phyloP scores from a whole-genome alignment of 192 early-diverging fungal genomes.

The Coemansia sp. region DNA sequence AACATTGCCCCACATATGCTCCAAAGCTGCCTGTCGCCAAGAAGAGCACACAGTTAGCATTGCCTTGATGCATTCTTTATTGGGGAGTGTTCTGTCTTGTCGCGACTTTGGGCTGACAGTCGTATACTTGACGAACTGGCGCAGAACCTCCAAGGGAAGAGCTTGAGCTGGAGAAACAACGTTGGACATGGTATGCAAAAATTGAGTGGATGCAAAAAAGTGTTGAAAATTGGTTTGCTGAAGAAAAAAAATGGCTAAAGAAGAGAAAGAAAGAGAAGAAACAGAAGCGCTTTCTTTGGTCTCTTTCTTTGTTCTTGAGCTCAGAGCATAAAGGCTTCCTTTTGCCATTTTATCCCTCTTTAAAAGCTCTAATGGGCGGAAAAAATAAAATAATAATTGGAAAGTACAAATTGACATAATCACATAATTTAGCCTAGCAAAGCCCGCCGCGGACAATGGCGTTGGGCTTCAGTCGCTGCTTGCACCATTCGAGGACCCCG shows the following conservation, averaged over 20 bases:
- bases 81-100: not conserved
- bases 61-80: not conserved
- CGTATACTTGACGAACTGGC: not conserved
- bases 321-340: not conserved
- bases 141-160: not conserved
- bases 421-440: not conserved
- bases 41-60: not conserved
- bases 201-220: not conserved
- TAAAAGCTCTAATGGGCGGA: not conserved
- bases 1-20: not conserved
- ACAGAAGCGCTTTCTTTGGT: not conserved
- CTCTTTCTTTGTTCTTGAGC: not conserved
- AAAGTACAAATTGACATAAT: not conserved
- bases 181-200: not conserved
- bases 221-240: not conserved
- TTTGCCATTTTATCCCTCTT: not conserved
- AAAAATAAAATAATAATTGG: not conserved
- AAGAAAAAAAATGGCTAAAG: not conserved
- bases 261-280: not conserved
- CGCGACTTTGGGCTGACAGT: not conserved
- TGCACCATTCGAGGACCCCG: constrained; percentile 33
- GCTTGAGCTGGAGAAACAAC: not conserved
- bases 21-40: not conserved
- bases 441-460: constrained; percentile 10
- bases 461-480: constrained; percentile 17